Percentiles rank a stretch among this genome's conserved stretches.
Evolutionary conservation across 2,329 filamentous ascomycete species (phyloP).

Genomic region (Lachnellula hyalina): DNA sequence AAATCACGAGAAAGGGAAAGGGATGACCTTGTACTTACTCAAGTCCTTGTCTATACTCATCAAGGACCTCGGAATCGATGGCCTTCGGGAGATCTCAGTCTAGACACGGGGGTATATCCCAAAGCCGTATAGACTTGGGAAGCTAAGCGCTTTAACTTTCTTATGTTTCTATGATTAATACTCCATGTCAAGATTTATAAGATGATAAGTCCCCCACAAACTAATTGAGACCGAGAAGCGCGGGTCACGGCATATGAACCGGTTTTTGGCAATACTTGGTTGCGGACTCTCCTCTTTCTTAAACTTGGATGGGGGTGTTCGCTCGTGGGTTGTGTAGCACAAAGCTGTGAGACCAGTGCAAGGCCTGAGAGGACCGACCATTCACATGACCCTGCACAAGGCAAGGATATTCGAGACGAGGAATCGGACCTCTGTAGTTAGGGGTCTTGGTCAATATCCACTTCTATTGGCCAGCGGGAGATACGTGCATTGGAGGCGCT

Average conservation of each 20-base stretch:
- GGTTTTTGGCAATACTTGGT: neutral
- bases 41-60: neutral
- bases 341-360: neutral
- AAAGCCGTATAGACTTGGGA: constrained; percentile 4
- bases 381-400: constrained; percentile 7
- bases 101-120: constrained; percentile 8
- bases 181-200: neutral
- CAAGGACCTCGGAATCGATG: too few relatives aligned
- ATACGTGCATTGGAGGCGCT: constrained; percentile 5
- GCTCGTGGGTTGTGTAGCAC: neutral
- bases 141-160: neutral
- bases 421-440: constrained; percentile 13
- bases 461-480: constrained; percentile 7
- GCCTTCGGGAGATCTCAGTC: neutral
- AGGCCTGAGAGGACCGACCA: neutral
- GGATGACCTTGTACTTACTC: neutral
- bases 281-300: neutral
- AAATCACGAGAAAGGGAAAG: neutral
- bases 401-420: constrained; percentile 8
- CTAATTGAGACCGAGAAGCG: neutral
- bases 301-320: neutral
- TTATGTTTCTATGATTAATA: neutral
- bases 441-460: constrained; percentile 3
- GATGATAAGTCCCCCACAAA: neutral
- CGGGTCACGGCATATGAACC: neutral